Evolutionary conservation across 106 monocot species (phyloP).

Genomic region (Acorus gramineus): DNA sequence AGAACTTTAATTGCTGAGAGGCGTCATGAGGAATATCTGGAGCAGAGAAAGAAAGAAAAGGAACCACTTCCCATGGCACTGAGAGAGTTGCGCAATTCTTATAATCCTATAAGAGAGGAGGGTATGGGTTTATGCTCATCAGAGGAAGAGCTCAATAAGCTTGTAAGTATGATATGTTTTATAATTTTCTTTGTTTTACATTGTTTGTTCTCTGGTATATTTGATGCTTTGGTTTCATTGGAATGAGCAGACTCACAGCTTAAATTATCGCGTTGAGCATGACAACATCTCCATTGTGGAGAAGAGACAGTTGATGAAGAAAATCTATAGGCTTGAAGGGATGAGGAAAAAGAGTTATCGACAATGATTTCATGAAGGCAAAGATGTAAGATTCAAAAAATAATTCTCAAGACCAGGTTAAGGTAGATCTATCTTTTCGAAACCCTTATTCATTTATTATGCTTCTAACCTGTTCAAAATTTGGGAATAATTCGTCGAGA

Average conservation of each 20-base stretch:
- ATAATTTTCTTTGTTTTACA: background rate
- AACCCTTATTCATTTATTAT: no score
- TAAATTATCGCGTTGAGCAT: conserved; percentile 80
- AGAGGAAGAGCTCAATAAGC: conserved; percentile 70
- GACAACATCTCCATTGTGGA: conserved; percentile 75
- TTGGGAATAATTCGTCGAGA: no score
- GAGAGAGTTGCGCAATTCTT: conserved; percentile 53
- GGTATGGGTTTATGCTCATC: conserved; percentile 75
- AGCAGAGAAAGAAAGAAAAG: conserved; percentile 68
- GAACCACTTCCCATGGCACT: conserved; percentile 70
- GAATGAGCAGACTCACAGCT: conserved; percentile 48
- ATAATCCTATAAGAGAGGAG: conserved; percentile 47
- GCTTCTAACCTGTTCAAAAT: no score
- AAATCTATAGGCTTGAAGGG: conserved; percentile 82
- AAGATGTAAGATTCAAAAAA: no score
- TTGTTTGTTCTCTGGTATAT: background rate
- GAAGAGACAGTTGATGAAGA: conserved; percentile 81
- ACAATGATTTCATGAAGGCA: no score
- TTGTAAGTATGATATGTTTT: conserved; percentile 27
- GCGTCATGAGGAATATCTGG: conserved; percentile 29
- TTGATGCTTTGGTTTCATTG: background rate
- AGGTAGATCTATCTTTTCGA: no score
- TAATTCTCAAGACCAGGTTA: no score
- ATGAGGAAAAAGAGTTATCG: conserved; percentile 31
- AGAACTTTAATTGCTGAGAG: conserved; percentile 66